phyloP scores from a whole-genome alignment of 1,284 basidiomycete species.

The Melampsora larici-populina region DNA sequence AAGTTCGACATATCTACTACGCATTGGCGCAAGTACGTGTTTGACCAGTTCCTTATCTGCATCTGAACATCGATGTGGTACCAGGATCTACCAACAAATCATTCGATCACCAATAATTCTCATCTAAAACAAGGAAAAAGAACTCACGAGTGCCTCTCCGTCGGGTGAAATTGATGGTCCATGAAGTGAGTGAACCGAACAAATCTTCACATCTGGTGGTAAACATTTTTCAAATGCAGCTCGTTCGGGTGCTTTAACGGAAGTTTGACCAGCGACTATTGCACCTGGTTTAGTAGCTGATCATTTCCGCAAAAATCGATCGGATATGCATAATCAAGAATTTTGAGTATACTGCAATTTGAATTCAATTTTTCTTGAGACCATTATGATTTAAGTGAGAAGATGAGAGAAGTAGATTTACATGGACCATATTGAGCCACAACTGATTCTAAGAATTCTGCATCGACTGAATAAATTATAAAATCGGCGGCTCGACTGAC shows the following conservation, averaged over 20 bases:
- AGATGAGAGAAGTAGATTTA: constrained; percentile 55
- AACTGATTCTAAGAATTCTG: constrained; percentile 77
- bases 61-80: constrained; percentile 76
- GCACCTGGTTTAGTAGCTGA: constrained; percentile 86
- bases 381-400: not conserved
- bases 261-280: constrained; percentile 91
- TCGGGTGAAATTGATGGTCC: constrained; percentile 84
- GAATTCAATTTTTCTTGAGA: not conserved
- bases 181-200: constrained; percentile 91
- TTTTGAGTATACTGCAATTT: not conserved
- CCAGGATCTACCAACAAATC: constrained; percentile 66
- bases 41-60: constrained; percentile 75
- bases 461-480: constrained; percentile 90
- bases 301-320: not conserved
- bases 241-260: constrained; percentile 91
- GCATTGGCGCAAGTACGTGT: constrained; percentile 74
- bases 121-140: not conserved
- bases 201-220: constrained; percentile 78
- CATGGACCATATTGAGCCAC: constrained; percentile 88
- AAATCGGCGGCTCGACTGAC: constrained; percentile 82
- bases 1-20: constrained; percentile 82
- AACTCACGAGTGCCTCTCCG: constrained; percentile 71
- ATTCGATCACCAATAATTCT: not conserved
- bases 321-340: not conserved
- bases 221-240: constrained; percentile 85